Evolutionary conservation across 805 yeast species (phyloP).

Genomic region (Candida insectalens): DNA sequence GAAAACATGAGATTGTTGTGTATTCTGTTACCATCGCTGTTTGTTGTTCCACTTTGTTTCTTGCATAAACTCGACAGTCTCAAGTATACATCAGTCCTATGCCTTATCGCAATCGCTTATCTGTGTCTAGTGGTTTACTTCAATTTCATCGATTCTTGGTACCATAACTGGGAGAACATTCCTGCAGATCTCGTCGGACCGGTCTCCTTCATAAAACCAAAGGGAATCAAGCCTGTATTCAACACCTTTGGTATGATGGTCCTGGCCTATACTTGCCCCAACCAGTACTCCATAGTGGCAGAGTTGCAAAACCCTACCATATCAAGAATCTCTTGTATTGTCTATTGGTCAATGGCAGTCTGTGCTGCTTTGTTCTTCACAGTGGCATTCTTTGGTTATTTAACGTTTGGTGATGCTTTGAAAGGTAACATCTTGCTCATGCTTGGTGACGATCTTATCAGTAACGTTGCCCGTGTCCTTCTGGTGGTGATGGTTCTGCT

Average conservation of each 20-base stretch:
- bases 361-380: slow-evolving; percentile 49
- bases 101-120: slow-evolving; percentile 57
- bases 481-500: slow-evolving; percentile 66
- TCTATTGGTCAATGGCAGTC: slow-evolving; percentile 36
- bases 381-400: slow-evolving; percentile 63
- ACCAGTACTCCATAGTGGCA: slow-evolving; percentile 66
- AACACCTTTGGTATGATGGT: slow-evolving; percentile 67
- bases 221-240: slow-evolving; percentile 34
- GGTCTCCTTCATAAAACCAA: slow-evolving; percentile 31
- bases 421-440: slow-evolving; percentile 61
- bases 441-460: slow-evolving; percentile 45
- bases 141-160: slow-evolving; percentile 29
- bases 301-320: slow-evolving; percentile 51
- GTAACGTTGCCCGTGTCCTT: slow-evolving; percentile 47
- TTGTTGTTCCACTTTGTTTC: slow-evolving; percentile 57
- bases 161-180: slow-evolving; percentile 28
- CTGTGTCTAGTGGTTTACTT: slow-evolving; percentile 44
- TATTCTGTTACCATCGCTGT: slow-evolving; percentile 39
- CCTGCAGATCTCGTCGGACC: slow-evolving; percentile 33
- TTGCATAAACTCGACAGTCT: slow-evolving; percentile 57
- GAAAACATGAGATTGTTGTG: slow-evolving; percentile 35
- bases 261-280: slow-evolving; percentile 78
- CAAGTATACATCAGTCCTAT: slow-evolving; percentile 62
- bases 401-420: slow-evolving; percentile 60
- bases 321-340: slow-evolving; percentile 35